Percentiles rank a stretch among this genome's conserved stretches.
Conservation (phyloP, 1,139 yeast genomes). For the Magnusiomyces tetraspermus region DNA sequence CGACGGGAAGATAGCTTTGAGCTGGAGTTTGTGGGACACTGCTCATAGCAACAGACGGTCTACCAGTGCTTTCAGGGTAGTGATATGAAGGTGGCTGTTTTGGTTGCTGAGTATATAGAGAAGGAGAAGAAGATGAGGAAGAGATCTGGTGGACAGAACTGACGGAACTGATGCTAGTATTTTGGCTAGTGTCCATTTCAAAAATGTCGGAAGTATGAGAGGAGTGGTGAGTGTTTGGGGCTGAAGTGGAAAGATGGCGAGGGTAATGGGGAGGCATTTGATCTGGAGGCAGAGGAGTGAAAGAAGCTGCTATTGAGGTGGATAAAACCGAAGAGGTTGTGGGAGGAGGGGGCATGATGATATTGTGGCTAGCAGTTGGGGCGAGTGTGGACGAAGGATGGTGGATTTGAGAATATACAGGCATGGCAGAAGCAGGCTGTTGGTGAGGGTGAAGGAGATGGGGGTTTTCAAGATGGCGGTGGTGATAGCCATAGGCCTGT, state of each 20-base stretch:
- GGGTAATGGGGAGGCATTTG: background rate
- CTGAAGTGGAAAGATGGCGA: background rate
- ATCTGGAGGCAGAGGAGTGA: background rate
- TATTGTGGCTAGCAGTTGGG: background rate
- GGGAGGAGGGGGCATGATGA: background rate
- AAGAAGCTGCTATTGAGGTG: background rate
- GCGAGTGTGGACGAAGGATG: background rate
- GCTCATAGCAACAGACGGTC: background rate
- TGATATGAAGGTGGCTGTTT: background rate
- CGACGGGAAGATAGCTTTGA: background rate
- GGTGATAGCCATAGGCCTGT: background rate
- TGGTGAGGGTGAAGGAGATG: background rate
- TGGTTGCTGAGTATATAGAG: background rate
- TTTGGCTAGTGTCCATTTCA: background rate
- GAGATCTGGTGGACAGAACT: background rate
- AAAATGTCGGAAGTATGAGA: background rate
- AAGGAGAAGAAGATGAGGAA: background rate
- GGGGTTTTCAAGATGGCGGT: background rate
- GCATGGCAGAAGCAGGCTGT: background rate
- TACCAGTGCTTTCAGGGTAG: background rate
- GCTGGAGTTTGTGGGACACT: background rate
- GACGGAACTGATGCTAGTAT: background rate
- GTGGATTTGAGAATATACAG: background rate
- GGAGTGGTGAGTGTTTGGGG: background rate
- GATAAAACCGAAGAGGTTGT: background rate